Evolutionary conservation across 768 basidiomycete genomes (phyloP).

Genomic region (Collybia sp.): DNA sequence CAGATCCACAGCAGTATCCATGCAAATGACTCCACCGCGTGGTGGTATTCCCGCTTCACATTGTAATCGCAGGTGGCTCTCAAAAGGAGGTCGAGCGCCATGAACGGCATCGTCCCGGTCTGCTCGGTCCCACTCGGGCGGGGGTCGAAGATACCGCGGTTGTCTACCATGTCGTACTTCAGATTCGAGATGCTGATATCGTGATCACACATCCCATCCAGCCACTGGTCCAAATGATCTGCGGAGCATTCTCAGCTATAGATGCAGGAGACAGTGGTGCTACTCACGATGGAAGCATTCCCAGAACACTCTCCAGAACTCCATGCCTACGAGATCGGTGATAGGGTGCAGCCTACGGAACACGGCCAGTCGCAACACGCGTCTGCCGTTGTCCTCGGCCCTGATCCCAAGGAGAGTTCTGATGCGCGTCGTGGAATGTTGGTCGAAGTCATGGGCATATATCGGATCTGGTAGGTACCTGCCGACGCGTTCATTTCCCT

Average conservation of each 20-base stretch:
- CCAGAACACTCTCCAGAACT: neutral
- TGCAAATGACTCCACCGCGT: conserved; percentile 6
- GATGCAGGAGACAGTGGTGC: conserved; percentile 1
- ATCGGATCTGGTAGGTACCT: too few species aligned
- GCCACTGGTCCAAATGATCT: conserved; percentile 24
- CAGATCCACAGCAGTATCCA: conserved; percentile 2
- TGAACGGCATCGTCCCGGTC: conserved; percentile 10
- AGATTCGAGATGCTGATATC: conserved; percentile 26
- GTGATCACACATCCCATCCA: conserved; percentile 16
- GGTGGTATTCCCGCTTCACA: conserved; percentile 1
- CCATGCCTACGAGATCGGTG: neutral
- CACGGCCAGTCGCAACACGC: neutral
- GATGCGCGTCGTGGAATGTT: too few species aligned
- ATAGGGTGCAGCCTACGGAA: neutral
- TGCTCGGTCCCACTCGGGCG: neutral
- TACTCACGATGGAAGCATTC: conserved; percentile 5
- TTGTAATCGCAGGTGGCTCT: neutral
- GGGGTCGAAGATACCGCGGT: conserved; percentile 17
- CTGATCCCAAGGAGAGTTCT: too few species aligned
- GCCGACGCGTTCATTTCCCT: too few species aligned
- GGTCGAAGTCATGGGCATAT: too few species aligned
- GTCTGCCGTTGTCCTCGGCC: too few species aligned
- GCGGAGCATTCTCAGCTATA: neutral
- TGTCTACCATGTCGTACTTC: conserved; percentile 15
- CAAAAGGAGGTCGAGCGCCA: conserved; percentile 3